Conservation (phyloP, 148 eudicot species). For the Hydrangea macrophylla region DNA sequence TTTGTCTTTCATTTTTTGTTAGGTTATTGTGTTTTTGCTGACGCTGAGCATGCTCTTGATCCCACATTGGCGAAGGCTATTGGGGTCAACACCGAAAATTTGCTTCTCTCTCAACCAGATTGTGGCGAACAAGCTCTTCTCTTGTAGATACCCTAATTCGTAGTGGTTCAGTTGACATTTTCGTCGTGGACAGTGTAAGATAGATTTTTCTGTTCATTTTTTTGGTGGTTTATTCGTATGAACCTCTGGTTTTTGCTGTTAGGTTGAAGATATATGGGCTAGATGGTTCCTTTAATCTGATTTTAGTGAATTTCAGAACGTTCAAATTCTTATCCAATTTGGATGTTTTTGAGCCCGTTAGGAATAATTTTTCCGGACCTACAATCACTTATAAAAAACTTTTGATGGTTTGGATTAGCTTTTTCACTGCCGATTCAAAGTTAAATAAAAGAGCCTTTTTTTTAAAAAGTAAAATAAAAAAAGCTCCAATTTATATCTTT, state of each 20-base stretch:
- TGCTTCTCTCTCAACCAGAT: conserved; percentile 97
- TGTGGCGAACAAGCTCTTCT: conserved; percentile 99
- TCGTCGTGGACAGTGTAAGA: conserved; percentile 96
- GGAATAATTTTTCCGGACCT: no score
- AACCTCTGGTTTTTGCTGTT: not conserved
- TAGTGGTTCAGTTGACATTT: conserved; percentile 95
- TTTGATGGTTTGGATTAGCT: no score
- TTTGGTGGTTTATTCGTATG: no score
- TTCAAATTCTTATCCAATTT: not conserved
- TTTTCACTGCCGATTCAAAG: no score
- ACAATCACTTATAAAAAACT: no score
- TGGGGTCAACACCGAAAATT: conserved; percentile 80
- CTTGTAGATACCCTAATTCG: conserved; percentile 93
- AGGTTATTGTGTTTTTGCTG: conserved; percentile 95
- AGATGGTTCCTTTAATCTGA: not conserved
- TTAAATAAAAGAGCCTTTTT: no score
- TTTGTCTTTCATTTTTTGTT: conserved; percentile 11
- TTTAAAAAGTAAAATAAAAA: no score
- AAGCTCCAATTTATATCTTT: not conserved
- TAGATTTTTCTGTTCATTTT: no score
- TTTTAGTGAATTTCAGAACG: not conserved
- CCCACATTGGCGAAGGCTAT: conserved; percentile 81
- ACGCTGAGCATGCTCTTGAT: conserved; percentile 98
- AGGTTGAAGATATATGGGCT: not conserved
- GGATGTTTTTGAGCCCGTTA: no score